phyloP scores from a whole-genome alignment of 2,329 filamentous ascomycete genomes.

The Mycogone perniciosa region DNA sequence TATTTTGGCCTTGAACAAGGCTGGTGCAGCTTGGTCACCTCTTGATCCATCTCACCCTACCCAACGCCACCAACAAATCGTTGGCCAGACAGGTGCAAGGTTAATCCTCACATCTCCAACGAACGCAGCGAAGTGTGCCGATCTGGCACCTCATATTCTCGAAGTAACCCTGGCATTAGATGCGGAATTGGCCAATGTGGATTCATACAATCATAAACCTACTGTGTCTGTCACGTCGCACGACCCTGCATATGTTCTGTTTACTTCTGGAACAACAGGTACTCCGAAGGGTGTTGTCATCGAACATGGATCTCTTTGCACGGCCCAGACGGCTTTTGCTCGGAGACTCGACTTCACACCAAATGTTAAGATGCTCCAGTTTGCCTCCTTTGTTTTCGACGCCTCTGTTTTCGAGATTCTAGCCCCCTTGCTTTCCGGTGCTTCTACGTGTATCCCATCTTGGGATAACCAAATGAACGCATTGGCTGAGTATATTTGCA shows the following conservation, averaged over 20 bases:
- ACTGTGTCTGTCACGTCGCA: neutral
- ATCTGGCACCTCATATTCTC: neutral
- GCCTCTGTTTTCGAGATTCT: slow-evolving; percentile 11
- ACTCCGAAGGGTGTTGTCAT: slow-evolving; percentile 8
- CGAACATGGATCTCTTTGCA: neutral
- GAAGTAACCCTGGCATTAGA: neutral
- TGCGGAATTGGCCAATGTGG: neutral
- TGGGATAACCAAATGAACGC: slow-evolving; percentile 8
- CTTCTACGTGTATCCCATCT: slow-evolving; percentile 14
- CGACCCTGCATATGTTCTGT: slow-evolving; percentile 5
- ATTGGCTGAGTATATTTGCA: neutral
- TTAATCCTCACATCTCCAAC: neutral
- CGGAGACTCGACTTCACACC: neutral
- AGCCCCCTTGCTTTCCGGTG: slow-evolving; percentile 1
- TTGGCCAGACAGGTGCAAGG: slow-evolving; percentile 1
- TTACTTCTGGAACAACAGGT: slow-evolving; percentile 10
- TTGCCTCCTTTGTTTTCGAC: slow-evolving; percentile 15
- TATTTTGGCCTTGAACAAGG: slow-evolving; percentile 9
- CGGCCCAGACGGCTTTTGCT: neutral
- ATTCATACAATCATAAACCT: too few relatives aligned
- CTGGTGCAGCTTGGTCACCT: slow-evolving; percentile 6
- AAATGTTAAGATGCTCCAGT: slow-evolving; percentile 8
- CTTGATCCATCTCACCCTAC: slow-evolving; percentile 4
- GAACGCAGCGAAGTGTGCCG: neutral
- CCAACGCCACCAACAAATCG: slow-evolving; percentile 4